Conservation (phyloP, 225 moss, liverwort and hornwort genomes). For the Pseudoscleropodium purum region DNA sequence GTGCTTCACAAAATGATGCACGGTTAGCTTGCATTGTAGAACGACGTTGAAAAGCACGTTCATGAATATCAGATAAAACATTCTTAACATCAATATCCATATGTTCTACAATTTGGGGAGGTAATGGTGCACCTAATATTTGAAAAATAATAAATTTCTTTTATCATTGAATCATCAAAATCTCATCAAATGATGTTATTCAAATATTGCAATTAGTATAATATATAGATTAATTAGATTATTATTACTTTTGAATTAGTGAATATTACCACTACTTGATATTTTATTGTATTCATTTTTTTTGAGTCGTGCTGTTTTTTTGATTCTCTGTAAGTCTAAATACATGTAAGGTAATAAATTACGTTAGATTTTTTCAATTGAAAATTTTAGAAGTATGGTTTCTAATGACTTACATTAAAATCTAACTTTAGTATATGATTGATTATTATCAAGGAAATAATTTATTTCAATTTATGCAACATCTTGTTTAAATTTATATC, state of each 20-base stretch:
- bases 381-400: background rate
- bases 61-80: slow-evolving; percentile 26
- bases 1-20: background rate
- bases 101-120: slow-evolving; percentile 24
- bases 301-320: slow-evolving; percentile 11
- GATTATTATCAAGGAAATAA: background rate
- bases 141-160: background rate
- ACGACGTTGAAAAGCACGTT: slow-evolving; percentile 9
- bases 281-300: slow-evolving; percentile 8
- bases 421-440: too few species aligned
- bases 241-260: background rate
- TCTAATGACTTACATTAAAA: too few species aligned
- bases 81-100: slow-evolving; percentile 48
- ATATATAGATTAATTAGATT: too few species aligned
- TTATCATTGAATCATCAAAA: background rate
- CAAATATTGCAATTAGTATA: background rate
- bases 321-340: slow-evolving; percentile 37
- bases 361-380: background rate
- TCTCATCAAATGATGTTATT: background rate
- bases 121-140: slow-evolving; percentile 8
- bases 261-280: background rate
- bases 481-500: background rate
- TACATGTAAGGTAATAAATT: background rate
- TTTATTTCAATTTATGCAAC: background rate
- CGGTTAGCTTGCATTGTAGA: slow-evolving; percentile 4